A percentile compares a stretch with the other conserved stretches of the same genome.
phyloP scores from a whole-genome alignment of 805 yeast species.

The Yarrowia hollandica region DNA sequence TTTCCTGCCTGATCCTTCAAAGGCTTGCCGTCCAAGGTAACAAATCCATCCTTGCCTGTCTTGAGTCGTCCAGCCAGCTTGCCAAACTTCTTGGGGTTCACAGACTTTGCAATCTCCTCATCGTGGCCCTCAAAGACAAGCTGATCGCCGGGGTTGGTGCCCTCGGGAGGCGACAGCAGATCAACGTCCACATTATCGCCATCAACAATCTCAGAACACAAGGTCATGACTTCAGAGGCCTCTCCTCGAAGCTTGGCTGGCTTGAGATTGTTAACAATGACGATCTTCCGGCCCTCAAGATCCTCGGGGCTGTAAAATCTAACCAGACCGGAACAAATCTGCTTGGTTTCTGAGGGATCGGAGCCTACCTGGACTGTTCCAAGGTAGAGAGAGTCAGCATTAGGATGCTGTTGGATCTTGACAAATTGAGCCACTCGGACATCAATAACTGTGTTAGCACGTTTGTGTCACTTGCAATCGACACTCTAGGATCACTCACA shows the following conservation, averaged over 20 bases:
- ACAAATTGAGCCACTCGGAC: constrained; percentile 17
- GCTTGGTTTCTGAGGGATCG: not conserved
- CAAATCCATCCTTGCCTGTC: not conserved
- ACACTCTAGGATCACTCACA: constrained; percentile 1
- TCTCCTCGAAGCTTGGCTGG: constrained; percentile 27
- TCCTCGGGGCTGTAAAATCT: constrained; percentile 3
- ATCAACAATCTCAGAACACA: constrained; percentile 8
- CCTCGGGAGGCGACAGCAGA: constrained; percentile 10
- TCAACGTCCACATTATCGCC: not conserved
- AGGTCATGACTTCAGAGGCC: constrained; percentile 15
- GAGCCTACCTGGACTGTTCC: constrained; percentile 23
- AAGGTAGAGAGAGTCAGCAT: constrained; percentile 17
- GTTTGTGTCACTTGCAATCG: no score
- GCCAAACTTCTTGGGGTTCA: constrained; percentile 21
- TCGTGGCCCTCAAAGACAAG: constrained; percentile 20
- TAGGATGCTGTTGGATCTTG: constrained; percentile 12
- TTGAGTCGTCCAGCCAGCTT: not conserved
- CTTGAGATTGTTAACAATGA: constrained; percentile 17
- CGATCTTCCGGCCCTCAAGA: not conserved
- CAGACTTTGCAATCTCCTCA: constrained; percentile 1
- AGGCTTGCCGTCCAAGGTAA: not conserved
- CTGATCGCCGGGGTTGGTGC: not conserved
- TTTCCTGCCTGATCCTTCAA: constrained; percentile 3
- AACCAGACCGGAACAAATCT: constrained; percentile 11
- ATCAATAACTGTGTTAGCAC: constrained; percentile 23